Conservation (phyloP, 495 filamentous ascomycete genomes). For the Bacidia gigantensis region DNA sequence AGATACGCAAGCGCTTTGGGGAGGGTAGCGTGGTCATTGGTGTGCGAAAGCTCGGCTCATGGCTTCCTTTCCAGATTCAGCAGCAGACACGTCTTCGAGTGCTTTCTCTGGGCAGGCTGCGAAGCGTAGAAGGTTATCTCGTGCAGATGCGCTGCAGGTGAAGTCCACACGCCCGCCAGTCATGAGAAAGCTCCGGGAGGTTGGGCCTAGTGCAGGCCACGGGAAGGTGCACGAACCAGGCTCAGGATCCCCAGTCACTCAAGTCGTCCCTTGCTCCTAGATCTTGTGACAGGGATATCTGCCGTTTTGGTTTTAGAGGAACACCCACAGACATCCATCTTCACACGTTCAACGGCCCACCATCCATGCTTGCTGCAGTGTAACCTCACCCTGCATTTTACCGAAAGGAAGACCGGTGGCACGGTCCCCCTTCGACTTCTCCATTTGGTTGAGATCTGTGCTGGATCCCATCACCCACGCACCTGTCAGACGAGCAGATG, state of each 20-base stretch:
- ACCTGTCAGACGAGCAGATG: no score
- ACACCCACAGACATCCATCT: not conserved
- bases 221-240: not conserved
- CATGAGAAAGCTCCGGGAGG: not conserved
- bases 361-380: constrained; percentile 19
- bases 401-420: not conserved
- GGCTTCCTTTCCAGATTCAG: no score
- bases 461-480: no score
- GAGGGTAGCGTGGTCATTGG: constrained; percentile 1
- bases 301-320: not conserved
- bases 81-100: no score
- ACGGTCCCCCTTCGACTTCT: not conserved
- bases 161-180: not conserved
- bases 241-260: not conserved
- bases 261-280: not conserved
- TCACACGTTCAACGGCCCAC: not conserved
- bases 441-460: no score
- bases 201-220: not conserved
- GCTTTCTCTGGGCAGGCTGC: no score
- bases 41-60: constrained; percentile 1
- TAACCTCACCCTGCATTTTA: constrained; percentile 14
- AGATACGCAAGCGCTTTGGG: no score
- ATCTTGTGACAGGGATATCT: constrained; percentile 2
- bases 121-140: no score
- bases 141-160: no score